Base-by-base conservation (phyloP, 2,329 filamentous ascomycete species). In the Aspergillus sp. region DNA sequence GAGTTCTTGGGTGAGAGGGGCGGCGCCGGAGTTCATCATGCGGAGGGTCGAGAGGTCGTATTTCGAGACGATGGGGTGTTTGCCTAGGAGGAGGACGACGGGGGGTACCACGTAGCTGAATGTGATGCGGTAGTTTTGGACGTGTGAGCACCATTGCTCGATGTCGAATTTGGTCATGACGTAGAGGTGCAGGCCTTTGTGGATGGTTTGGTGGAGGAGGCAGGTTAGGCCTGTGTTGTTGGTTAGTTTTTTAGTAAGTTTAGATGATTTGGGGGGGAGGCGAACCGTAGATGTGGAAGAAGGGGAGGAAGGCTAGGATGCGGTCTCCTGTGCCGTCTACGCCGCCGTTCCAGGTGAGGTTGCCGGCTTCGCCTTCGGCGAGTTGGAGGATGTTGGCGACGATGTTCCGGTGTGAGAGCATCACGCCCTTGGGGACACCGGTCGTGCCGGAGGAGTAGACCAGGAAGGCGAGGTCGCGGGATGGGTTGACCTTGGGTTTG, bases 391-490 rank as follows among this genome's bases (percentile, higher is more conserved):
- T 72, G 74, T 96, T 96, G 61, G 91, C 80, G 10, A 96, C 85
- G 61, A 96, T 88, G 73, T 97, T 97, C 65, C 79, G 76, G 76
- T 98, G 94, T 7, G 87, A 90, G 32, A 97, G 81, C 85, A 91
- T 90, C 13, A 97, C 94, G 15, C 93, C 94, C 76, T 98, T 98
- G 0, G 94, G 93, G 54, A 92, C 80, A 2, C 94, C 94, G 0
- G 94, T 97, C 0, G 94, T 98, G 7, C 94, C 94, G 7, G 89
- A 93, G 53, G 88, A 92, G 75, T 96, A 97, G 0, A 96, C 91
- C 59, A 97, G 77, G 70, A 95, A 96, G 0, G 91, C 89, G 25
- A 95, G 74, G 71, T 96, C 92, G 59, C 86, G 88, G 53, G 83
- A 82, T 0, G 91, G 86, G 52, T 90, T 81, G 54, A 92, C 77